Evolutionary conservation across 2,329 filamentous ascomycete genomes (phyloP).

Genomic region (Phymatotrichopsis omnivora): DNA sequence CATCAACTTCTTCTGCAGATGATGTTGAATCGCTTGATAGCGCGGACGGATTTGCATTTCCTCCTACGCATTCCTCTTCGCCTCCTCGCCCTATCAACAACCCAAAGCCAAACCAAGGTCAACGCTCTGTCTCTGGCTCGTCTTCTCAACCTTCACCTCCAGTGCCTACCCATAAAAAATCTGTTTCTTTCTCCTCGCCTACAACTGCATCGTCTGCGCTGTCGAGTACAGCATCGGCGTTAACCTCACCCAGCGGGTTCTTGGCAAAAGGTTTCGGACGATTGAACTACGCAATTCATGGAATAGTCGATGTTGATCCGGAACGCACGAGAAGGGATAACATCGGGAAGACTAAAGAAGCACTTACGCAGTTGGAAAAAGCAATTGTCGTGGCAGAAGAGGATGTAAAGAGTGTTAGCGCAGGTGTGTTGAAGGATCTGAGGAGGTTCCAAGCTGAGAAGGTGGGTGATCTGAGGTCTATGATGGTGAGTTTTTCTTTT

Average conservation of each 20-base stretch:
- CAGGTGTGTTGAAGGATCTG: constrained; percentile 77
- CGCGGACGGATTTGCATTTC: constrained; percentile 80
- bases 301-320: constrained; percentile 90
- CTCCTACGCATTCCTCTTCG: constrained; percentile 65
- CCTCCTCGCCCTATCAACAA: constrained; percentile 47
- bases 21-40: constrained; percentile 89
- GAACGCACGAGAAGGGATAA: constrained; percentile 85
- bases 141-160: constrained; percentile 8
- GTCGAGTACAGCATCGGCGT: constrained; percentile 8
- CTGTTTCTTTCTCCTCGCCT: constrained; percentile 27
- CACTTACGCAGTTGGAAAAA: constrained; percentile 75
- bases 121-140: constrained; percentile 44
- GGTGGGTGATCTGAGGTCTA: constrained; percentile 82
- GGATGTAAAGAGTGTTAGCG: constrained; percentile 87
- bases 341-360: constrained; percentile 91
- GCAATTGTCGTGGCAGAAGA: constrained; percentile 78
- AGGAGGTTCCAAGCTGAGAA: constrained; percentile 92
- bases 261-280: constrained; percentile 94
- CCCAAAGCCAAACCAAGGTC: constrained; percentile 58
- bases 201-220: constrained; percentile 19
- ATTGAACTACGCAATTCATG: constrained; percentile 89
- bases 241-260: constrained; percentile 42
- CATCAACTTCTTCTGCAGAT: constrained; percentile 37
- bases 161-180: constrained; percentile 27
- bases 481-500: constrained; percentile 63